Conservation (phyloP, 805 yeast genomes). For the Pichia eremophila region DNA sequence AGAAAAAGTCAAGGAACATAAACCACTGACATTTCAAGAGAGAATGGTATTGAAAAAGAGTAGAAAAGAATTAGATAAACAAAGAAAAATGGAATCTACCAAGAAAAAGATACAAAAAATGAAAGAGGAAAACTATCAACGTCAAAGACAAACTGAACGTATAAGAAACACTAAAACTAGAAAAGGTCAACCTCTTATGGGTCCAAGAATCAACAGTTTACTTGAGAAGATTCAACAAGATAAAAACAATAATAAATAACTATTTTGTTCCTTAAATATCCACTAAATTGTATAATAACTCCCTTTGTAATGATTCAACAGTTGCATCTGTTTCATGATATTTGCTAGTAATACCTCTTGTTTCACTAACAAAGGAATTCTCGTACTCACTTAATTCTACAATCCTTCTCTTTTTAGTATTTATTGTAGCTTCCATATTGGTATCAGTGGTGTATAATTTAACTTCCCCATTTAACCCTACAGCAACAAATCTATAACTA, state of each 20-base stretch:
- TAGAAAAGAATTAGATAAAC: constrained; percentile 33
- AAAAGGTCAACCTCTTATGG: constrained; percentile 85
- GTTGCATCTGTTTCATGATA: neutral
- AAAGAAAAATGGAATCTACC: constrained; percentile 33
- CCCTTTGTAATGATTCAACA: neutral
- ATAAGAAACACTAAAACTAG: constrained; percentile 46
- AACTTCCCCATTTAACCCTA: constrained; percentile 29
- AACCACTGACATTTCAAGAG: constrained; percentile 32
- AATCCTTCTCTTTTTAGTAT: neutral
- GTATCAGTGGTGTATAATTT: neutral
- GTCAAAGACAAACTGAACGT: constrained; percentile 26
- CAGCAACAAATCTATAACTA: constrained; percentile 18
- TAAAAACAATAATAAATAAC: neutral
- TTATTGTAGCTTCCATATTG: neutral
- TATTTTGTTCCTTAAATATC: neutral
- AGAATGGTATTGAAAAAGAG: constrained; percentile 37
- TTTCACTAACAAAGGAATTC: neutral
- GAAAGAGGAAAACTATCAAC: constrained; percentile 34
- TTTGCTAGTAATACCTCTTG: neutral
- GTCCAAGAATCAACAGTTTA: constrained; percentile 71
- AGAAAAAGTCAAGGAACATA: constrained; percentile 16
- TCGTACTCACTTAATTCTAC: neutral
- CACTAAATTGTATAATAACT: neutral
- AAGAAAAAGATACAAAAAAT: constrained; percentile 23
- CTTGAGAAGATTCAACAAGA: constrained; percentile 61